These are phyloP conservation scores for Cochlearia excelsa DNA, from an alignment of 345 rosid species.

Conservation along the genomic window DNA sequence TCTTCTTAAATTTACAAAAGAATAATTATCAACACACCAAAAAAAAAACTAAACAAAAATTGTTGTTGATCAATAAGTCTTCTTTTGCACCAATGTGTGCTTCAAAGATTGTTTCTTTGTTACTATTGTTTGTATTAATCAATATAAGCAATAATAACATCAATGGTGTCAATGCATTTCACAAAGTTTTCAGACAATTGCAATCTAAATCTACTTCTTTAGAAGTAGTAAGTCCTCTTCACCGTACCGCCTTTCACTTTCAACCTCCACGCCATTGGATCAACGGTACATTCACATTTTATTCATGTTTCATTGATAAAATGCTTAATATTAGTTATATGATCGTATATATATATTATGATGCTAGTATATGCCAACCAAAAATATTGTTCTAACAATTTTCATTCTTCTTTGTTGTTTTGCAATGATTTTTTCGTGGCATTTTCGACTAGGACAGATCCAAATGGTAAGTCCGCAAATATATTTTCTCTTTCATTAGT, in stretches of 20 bases:
- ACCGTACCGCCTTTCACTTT: slow-evolving; percentile 70
- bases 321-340: too few relatives aligned
- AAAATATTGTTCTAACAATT: slow-evolving; percentile 13
- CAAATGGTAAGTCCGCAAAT: slow-evolving; percentile 32
- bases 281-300: slow-evolving; percentile 49
- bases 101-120: slow-evolving; percentile 15
- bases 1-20: background rate
- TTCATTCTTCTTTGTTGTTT: slow-evolving; percentile 9
- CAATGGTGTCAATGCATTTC: slow-evolving; percentile 55
- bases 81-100: slow-evolving; percentile 27
- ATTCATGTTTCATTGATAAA: too few relatives aligned
- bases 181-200: slow-evolving; percentile 35
- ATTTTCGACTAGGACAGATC: slow-evolving; percentile 29
- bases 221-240: slow-evolving; percentile 30
- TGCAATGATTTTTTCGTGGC: slow-evolving; percentile 7
- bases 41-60: background rate
- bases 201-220: slow-evolving; percentile 38
- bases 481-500: too few relatives aligned
- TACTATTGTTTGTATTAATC: slow-evolving; percentile 27
- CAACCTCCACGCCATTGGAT: slow-evolving; percentile 85
- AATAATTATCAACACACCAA: background rate
- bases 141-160: slow-evolving; percentile 19
- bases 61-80: slow-evolving; percentile 14
- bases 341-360: background rate
- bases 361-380: background rate